Conservation (phyloP, 176 grass and related monocot species). For the Aechmea fasciata region DNA sequence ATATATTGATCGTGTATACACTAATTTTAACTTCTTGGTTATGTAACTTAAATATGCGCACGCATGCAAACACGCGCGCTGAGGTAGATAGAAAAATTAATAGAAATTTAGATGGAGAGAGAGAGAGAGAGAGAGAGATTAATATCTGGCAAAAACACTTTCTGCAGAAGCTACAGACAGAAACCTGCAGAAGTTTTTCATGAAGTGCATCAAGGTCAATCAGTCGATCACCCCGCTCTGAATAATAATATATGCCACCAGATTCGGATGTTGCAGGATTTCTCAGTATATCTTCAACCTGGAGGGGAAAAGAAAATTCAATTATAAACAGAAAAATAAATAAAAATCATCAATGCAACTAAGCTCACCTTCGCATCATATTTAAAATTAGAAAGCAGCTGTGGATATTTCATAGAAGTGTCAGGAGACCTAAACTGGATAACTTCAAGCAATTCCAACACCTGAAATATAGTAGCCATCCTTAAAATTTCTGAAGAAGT, state of each 20-base stretch:
- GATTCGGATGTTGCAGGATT: conserved; percentile 55
- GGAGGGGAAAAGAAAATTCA: conserved; percentile 5
- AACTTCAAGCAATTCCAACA: conserved; percentile 82
- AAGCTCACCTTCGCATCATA: conserved; percentile 44
- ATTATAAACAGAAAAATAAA: conserved; percentile 14
- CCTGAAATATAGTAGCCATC: conserved; percentile 33
- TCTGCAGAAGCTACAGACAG: conserved; percentile 4
- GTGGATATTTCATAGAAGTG: conserved; percentile 54
- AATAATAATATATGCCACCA: conserved; percentile 88
- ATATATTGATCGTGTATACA: no score
- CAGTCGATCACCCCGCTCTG: conserved; percentile 81
- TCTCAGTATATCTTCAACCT: conserved; percentile 73
- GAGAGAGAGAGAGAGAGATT: background rate
- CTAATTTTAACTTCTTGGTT: no score
- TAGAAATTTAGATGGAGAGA: background rate
- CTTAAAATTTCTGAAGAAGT: conserved; percentile 4
- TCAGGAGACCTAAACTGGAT: conserved; percentile 78
- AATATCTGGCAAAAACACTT: no score
- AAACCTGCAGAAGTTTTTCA: conserved; percentile 76
- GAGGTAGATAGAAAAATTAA: background rate
- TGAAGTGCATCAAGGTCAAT: conserved; percentile 83
- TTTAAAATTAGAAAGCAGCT: conserved; percentile 49
- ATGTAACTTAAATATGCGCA: background rate
- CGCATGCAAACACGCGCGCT: background rate
- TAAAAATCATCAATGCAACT: conserved; percentile 1